Evolutionary conservation across 2,329 filamentous ascomycete genomes (phyloP), one percentile per base, ranked within the genome.

Genomic region (Cladophialophora chaetospira): DNA sequence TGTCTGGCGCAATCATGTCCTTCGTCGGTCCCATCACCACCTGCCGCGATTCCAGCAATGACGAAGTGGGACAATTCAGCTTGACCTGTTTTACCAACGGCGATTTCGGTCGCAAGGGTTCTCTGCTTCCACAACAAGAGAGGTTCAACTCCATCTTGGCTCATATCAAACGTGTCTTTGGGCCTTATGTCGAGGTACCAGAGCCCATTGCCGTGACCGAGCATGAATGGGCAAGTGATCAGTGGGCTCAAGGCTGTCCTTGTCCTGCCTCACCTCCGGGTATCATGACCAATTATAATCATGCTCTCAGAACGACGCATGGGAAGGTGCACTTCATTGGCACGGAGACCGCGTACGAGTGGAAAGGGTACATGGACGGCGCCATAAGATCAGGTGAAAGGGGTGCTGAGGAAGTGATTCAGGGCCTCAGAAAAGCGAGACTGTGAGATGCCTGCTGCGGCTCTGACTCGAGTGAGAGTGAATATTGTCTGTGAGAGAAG

Each of bases 341-440:
- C 0, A 82, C 81, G 0, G 82, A 84, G 70, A 81, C 76, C 0
- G 74, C 77, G 0, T 71, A 66, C 6, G 75, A 79, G 57, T 83
- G 81, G 81, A 81, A 78, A 50, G 81, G 81, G 0, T 83, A 83
- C 62, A 82, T 84, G 79, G 82, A 84, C 58, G 82, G 82, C 2
- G 82, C 82, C 0, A 69, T 84, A 10, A 63, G 75, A 3, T 76
- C 72, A 45, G 81, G 82, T 1, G 71, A 81, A 55, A 66, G 78
- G 13, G 81, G 72, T 1, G 79, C 79, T 8, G 44, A 52, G 40
- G 63, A 65, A 31, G 63, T 63, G 0, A 65, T 66, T 36, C 78
- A 82, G 63, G 76, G 80, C 3, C 53, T 77, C 2, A 25, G 50
- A 15, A 53, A 49, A 38, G 56, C 49, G 3, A 59, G 54, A 53